Evolutionary conservation across 768 basidiomycete species (phyloP), one percentile per base, ranked within the genome.

Genomic region (Phylloporus rhodoxanthus): DNA sequence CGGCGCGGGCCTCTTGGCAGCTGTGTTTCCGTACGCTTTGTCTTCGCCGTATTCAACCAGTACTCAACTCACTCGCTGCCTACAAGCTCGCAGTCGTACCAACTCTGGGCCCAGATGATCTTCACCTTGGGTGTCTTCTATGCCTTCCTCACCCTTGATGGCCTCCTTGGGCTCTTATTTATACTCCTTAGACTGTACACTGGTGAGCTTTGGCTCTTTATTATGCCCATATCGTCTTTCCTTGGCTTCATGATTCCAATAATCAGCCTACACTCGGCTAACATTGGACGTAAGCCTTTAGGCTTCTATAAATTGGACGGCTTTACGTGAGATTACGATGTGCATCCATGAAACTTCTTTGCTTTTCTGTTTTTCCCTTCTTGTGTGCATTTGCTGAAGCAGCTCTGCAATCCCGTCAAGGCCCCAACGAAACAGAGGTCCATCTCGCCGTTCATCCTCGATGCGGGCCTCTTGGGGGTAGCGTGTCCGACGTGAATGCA

Each of bases 391-490:
- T 44, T 20, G 33, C 61, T 63, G 38, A 65, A 43, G 42, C 43
- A 6, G 25, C n/a, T 1, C 2, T 37, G 7, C 33, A 41, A 1
- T 15, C 25, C 19, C 30, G 43, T 48, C 51, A 55, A 68, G 60
- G 34, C 17, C 33, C 50, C 13, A 38, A 59, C 19, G 53, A 52
- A 17, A 39, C 50, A 0, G 40, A 43, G 5, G 60, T 78, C 13
- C 71, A 71, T 41, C 75, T 81, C 17, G 77, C 75, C 15, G 68
- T 81, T 3, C 59, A 61, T 17, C 77, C 77, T 7, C 54, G 54
- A 1, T 81, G 79, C 23, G 77, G 75, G 4, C 53, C 62, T 3
- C 57, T 78, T 1, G 55, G 52, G 44, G 75, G 75, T 2, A 67
- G 56, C 4, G 63, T 69, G 4, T 65, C 75, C 2, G 74, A 80